These are phyloP conservation scores for Diaporthe sp. DNA, from an alignment of 2,329 filamentous ascomycete species.

Conservation along the genomic window DNA sequence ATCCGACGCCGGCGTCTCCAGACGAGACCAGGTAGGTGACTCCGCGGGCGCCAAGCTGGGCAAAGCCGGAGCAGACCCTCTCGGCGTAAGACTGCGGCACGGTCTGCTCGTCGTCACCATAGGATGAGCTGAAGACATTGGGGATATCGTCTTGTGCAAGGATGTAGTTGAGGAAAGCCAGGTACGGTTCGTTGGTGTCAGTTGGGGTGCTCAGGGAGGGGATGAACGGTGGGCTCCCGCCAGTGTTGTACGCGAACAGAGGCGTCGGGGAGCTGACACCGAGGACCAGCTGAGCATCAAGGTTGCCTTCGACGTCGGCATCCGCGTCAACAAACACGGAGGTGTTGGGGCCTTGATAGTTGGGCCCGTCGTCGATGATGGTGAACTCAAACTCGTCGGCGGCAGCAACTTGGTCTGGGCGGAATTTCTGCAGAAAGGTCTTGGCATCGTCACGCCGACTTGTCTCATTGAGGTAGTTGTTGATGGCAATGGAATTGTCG, in stretches of 20 bases:
- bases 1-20: slow-evolving; percentile 70
- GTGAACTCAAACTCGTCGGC: slow-evolving; percentile 27
- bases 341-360: slow-evolving; percentile 40
- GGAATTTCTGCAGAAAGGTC: slow-evolving; percentile 13
- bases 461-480: slow-evolving; percentile 25
- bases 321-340: slow-evolving; percentile 45
- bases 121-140: slow-evolving; percentile 73
- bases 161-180: slow-evolving; percentile 73
- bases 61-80: slow-evolving; percentile 71
- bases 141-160: slow-evolving; percentile 68
- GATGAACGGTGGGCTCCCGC: slow-evolving; percentile 53
- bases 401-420: slow-evolving; percentile 13
- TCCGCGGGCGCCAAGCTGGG: slow-evolving; percentile 73
- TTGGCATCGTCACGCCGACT: slow-evolving; percentile 28
- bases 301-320: slow-evolving; percentile 42
- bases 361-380: slow-evolving; percentile 28
- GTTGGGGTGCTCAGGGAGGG: slow-evolving; percentile 47
- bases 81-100: slow-evolving; percentile 70
- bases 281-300: slow-evolving; percentile 22
- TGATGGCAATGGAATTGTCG: slow-evolving; percentile 20
- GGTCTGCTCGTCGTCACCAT: slow-evolving; percentile 76
- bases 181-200: slow-evolving; percentile 75
- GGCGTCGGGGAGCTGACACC: slow-evolving; percentile 24
- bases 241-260: slow-evolving; percentile 20
- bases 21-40: slow-evolving; percentile 74